These are phyloP conservation scores for Thielaviopsis musarum DNA, from an alignment of 2,329 filamentous ascomycete species.

Conservation along the genomic window DNA sequence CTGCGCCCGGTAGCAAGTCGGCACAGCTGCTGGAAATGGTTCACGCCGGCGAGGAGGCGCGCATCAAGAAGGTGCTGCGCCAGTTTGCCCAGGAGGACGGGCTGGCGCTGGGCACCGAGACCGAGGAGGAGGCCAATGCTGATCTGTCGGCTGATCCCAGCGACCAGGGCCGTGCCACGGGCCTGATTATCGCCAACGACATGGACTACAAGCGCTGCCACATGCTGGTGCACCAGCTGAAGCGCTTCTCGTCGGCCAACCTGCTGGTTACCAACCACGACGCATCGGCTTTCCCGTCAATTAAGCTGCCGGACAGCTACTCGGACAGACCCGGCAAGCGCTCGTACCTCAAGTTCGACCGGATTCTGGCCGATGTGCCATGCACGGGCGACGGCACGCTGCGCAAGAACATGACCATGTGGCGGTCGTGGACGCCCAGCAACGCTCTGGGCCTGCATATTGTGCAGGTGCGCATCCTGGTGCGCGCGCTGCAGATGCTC, in stretches of 20 bases:
- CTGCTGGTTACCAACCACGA: conserved; percentile 96
- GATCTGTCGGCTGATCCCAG: conserved; percentile 41
- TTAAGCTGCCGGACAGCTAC: conserved; percentile 55
- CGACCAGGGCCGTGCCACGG: conserved; percentile 78
- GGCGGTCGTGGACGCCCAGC: conserved; percentile 85
- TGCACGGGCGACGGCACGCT: conserved; percentile 91
- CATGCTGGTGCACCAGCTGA: conserved; percentile 95
- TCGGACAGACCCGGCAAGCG: conserved; percentile 36
- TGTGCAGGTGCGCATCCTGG: conserved; percentile 78
- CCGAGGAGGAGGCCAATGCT: conserved; percentile 28
- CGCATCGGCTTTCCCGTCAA: conserved; percentile 84
- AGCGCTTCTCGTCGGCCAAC: conserved; percentile 90
- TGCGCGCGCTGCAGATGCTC: conserved; percentile 85
- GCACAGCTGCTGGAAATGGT: conserved; percentile 91
- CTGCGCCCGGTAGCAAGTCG: conserved; percentile 92
- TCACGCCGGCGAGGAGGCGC: conserved; percentile 78
- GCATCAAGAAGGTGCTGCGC: conserved; percentile 55
- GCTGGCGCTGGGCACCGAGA: conserved; percentile 31
- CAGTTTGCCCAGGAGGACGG: conserved; percentile 45
- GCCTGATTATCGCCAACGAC: conserved; percentile 87
- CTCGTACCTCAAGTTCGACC: conserved; percentile 86
- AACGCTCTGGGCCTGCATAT: conserved; percentile 75
- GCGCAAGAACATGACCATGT: conserved; percentile 83
- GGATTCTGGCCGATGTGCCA: conserved; percentile 89
- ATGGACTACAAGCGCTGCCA: conserved; percentile 92